Conservation (phyloP, 73 alveolate species). For the Breviolum minutum region DNA sequence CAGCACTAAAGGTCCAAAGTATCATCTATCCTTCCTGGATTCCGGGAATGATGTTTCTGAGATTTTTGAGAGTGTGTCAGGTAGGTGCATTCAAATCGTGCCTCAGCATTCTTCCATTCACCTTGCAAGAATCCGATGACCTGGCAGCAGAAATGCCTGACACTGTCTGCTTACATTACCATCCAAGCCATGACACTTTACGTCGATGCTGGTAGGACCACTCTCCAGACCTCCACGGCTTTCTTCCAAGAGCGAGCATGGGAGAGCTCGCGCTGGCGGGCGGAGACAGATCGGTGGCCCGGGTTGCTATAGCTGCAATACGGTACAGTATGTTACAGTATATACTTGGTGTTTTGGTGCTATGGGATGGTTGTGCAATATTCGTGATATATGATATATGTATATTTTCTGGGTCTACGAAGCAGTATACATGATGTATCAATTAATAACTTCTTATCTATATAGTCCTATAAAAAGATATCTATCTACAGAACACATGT, state of each 20-base stretch:
- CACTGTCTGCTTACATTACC: no score
- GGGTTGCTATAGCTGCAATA: no score
- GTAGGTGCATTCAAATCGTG: no score
- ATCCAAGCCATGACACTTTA: neutral
- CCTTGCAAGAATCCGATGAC: slow-evolving; percentile 71
- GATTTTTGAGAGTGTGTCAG: neutral
- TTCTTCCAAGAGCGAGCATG: slow-evolving; percentile 30
- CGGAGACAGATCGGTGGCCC: neutral
- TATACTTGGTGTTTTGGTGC: no score
- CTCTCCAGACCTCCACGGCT: slow-evolving; percentile 24
- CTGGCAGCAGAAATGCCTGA: neutral
- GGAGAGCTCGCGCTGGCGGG: slow-evolving; percentile 7
- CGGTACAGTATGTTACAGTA: neutral
- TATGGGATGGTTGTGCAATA: neutral
- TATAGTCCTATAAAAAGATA: no score
- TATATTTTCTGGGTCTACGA: no score
- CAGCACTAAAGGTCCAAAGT: no score
- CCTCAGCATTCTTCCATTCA: slow-evolving; percentile 53
- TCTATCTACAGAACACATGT: no score
- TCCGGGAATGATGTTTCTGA: neutral
- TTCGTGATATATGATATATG: neutral
- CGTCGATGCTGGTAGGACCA: neutral
- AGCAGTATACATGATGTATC: no score
- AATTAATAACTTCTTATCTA: no score
- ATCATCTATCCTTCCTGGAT: no score